Base-by-base conservation (phyloP, 257 asterid species). In the Anisodus tanguticus region DNA sequence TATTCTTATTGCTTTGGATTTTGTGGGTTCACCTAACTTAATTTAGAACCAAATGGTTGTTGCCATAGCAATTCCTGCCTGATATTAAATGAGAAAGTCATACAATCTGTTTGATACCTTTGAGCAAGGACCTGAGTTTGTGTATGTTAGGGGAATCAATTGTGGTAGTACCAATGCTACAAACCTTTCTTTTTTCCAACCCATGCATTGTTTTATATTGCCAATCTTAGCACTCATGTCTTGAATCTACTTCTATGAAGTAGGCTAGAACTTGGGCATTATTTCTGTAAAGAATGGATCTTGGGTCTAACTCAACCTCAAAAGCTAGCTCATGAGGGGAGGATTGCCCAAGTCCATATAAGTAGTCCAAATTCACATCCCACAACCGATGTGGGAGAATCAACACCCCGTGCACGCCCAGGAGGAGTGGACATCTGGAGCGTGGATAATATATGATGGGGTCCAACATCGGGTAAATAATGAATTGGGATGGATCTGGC, bases 1-100 rank as follows among this genome's bases (percentile, higher is more conserved):
- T 95, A 91, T 79, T 82, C 81, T 77, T 76, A 82, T 80, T 22
- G 10, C 81, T 55, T 60, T 86, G 19, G 76, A 19, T 49, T 72
- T 74, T 49, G 62, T 74, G 81, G 35, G 67, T 79, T 22, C 64
- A 39, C 2, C 47, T 54, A 49, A 35, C 80, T 83, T 76, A 71
- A 74, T 68, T 83, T 74, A 13, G 58, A 53, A 77, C 85, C 71
- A 68, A 53, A 82, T 60, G 58, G 47, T 79, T 79, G 67, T 43
- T 72, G 3, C 55, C 57, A 43, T 67, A 47, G 62, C 17, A 43
- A 53, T 47, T 63, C n/a, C 78, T 19, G 59, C 26, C n/a, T 81
- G 51, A 17, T 26, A 53, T 83, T 70, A 57, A 15, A 39, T 13
- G 19, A 22, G 43, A 51, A 74, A 74, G 22, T 76, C 62, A 22